A percentile compares a stretch with the other conserved stretches of the same genome.
These are phyloP conservation scores for Plasmodium coatneyi DNA, from an alignment of 169 alveolate genomes.

Conservation along the genomic window DNA sequence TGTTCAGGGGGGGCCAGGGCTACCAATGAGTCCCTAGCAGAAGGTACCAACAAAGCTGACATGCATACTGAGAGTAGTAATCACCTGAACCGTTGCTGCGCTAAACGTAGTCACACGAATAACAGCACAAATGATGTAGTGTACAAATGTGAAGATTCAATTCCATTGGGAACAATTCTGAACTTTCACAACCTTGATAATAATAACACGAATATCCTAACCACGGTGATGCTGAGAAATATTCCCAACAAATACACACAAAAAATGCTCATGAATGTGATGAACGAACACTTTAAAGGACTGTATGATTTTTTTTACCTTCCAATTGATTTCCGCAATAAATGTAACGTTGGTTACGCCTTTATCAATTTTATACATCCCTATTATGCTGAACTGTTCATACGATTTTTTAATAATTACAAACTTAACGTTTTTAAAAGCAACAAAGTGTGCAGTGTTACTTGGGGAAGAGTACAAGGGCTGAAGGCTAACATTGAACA, in stretches of 20 bases:
- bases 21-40: neutral
- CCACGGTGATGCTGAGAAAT: slow-evolving; percentile 89
- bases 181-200: slow-evolving; percentile 50
- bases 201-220: slow-evolving; percentile 32
- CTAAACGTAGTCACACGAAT: neutral
- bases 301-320: slow-evolving; percentile 87
- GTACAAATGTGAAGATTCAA: slow-evolving; percentile 67
- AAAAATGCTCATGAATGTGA: slow-evolving; percentile 81
- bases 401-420: slow-evolving; percentile 68
- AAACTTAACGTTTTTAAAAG: slow-evolving; percentile 76
- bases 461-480: slow-evolving; percentile 83
- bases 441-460: slow-evolving; percentile 73
- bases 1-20: neutral
- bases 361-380: slow-evolving; percentile 86
- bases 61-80: neutral
- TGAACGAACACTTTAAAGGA: slow-evolving; percentile 80
- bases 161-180: slow-evolving; percentile 63
- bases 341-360: slow-evolving; percentile 90
- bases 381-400: slow-evolving; percentile 75
- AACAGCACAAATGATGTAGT: neutral
- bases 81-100: neutral
- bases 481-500: slow-evolving; percentile 76
- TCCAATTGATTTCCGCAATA: slow-evolving; percentile 89
- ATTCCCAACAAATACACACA: slow-evolving; percentile 90
- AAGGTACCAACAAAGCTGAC: neutral